These are phyloP conservation scores for Geranium rotundifolium DNA, from an alignment of 345 rosid genomes.

Conservation along the genomic window DNA sequence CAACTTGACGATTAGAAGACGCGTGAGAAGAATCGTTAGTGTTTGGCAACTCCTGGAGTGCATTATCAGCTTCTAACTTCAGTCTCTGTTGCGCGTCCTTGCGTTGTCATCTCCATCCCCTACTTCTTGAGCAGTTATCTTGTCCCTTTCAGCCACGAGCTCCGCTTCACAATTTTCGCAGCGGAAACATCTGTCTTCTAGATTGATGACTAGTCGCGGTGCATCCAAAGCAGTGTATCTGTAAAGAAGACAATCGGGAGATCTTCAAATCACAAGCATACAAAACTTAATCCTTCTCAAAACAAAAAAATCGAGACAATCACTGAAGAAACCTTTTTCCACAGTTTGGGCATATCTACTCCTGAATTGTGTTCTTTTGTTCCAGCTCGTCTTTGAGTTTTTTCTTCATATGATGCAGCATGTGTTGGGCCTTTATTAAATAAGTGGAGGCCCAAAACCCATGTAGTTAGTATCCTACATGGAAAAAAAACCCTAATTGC, in stretches of 20 bases:
- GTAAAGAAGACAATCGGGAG: conserved; percentile 13
- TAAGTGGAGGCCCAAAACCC: too few species aligned
- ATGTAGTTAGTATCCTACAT: too few species aligned
- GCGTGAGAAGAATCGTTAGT: too few species aligned
- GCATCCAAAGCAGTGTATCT: conserved; percentile 93
- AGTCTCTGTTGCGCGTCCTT: conserved; percentile 29
- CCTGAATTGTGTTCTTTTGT: conserved; percentile 77
- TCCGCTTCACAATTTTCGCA: conserved; percentile 87
- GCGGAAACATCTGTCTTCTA: conserved; percentile 65
- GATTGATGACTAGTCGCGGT: conserved; percentile 36
- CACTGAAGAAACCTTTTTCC: conserved; percentile 45
- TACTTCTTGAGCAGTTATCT: conserved; percentile 66
- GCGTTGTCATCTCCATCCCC: conserved; percentile 92
- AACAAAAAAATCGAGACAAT: conserved; percentile 2
- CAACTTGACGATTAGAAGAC: conserved; percentile 39
- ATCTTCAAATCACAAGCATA: conserved; percentile 6
- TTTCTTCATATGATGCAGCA: conserved; percentile 64
- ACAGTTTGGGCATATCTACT: conserved; percentile 86
- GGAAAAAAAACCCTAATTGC: too few species aligned
- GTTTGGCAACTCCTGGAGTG: too few species aligned
- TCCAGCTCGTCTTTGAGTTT: conserved; percentile 77
- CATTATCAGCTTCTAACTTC: too few species aligned
- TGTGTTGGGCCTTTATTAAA: too few species aligned
- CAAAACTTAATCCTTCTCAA: background rate
- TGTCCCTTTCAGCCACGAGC: conserved; percentile 85